Evolutionary conservation across 768 basidiomycete species (phyloP).

Genomic region (Podaxis carcinomalis): DNA sequence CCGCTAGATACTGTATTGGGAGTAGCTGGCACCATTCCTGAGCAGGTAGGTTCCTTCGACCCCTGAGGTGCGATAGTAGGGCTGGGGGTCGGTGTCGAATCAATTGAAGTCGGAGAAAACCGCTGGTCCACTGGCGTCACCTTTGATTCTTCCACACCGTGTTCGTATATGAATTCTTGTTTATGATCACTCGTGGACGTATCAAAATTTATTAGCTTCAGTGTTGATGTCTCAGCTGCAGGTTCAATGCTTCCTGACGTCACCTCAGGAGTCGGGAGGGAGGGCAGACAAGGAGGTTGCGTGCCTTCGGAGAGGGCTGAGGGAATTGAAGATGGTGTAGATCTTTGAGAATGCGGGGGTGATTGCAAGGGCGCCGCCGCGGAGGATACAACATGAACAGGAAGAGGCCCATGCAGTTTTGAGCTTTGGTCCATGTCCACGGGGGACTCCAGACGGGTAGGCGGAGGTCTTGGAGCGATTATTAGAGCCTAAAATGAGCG

Average conservation of each 20-base stretch:
- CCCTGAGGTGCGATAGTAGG: background rate
- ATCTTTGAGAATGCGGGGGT: background rate
- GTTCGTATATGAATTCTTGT: background rate
- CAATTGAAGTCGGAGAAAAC: constrained; percentile 7
- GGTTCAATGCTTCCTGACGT: background rate
- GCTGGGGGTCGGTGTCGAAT: constrained; percentile 8
- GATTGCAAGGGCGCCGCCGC: background rate
- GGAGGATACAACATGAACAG: background rate
- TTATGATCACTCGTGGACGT: background rate
- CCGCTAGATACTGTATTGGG: background rate
- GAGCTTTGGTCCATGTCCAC: background rate
- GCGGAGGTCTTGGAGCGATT: background rate
- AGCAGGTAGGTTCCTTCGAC: background rate
- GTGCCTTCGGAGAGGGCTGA: background rate
- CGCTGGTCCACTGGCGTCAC: background rate
- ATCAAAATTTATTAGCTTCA: background rate
- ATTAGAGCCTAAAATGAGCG: background rate
- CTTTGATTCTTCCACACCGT: background rate
- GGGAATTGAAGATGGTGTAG: background rate
- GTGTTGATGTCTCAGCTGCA: background rate
- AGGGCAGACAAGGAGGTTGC: background rate
- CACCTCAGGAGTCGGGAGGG: background rate
- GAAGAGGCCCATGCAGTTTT: background rate
- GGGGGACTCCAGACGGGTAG: background rate
- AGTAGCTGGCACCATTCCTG: background rate